phyloP scores from a whole-genome alignment of 2,329 filamentous ascomycete species.

The Penicillium aurantiogriseum region DNA sequence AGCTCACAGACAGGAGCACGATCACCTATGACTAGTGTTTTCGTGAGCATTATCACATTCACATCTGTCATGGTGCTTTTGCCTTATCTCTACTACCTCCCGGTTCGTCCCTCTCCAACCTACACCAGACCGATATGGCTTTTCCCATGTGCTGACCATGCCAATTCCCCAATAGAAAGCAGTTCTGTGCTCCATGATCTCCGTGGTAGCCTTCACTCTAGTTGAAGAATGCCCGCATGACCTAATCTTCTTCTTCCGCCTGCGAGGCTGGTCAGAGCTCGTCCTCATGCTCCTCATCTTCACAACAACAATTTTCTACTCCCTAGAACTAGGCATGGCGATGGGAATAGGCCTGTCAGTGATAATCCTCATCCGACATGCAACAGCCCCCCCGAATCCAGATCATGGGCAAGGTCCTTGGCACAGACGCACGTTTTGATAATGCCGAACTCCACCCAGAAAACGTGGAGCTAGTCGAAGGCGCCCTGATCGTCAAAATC shows the following conservation, averaged over 20 bases:
- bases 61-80: conserved; percentile 77
- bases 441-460: conserved; percentile 75
- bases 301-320: conserved; percentile 89
- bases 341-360: conserved; percentile 89
- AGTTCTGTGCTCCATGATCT: conserved; percentile 89
- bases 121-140: too few relatives aligned
- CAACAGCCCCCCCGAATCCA: conserved; percentile 92
- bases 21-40: conserved; percentile 89
- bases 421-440: conserved; percentile 73
- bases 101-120: conserved; percentile 59
- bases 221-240: conserved; percentile 95
- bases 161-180: conserved; percentile 64
- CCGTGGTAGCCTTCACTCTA: conserved; percentile 88
- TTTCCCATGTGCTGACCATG: background rate
- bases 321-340: conserved; percentile 87
- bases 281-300: conserved; percentile 88
- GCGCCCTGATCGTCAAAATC: conserved; percentile 94
- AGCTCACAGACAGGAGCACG: conserved; percentile 88
- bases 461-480: conserved; percentile 82
- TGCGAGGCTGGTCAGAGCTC: conserved; percentile 83
- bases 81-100: conserved; percentile 91
- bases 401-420: conserved; percentile 85
- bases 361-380: conserved; percentile 83
- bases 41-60: conserved; percentile 79
- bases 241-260: conserved; percentile 80